Evolutionary conservation across 2,329 filamentous ascomycete genomes (phyloP).

Genomic region (Didymella pinodella): DNA sequence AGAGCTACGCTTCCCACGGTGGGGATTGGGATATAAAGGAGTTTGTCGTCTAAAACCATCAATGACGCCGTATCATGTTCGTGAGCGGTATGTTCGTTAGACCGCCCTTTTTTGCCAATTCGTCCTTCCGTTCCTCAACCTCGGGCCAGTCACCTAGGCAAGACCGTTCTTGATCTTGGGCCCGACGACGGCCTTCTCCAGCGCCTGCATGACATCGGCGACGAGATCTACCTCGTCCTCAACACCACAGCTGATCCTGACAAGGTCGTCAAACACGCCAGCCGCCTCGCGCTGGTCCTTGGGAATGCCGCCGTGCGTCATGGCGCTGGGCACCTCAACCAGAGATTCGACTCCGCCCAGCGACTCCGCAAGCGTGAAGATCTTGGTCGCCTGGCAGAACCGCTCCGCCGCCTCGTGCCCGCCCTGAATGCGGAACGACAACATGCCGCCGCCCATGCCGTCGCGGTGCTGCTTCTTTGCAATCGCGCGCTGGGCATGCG

Average conservation of each 20-base stretch:
- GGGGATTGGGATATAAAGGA: slow-evolving; percentile 26
- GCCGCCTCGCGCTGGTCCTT: slow-evolving; percentile 88
- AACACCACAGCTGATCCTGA: slow-evolving; percentile 91
- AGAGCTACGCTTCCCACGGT: slow-evolving; percentile 22
- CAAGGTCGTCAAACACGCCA: slow-evolving; percentile 93
- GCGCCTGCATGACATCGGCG: slow-evolving; percentile 80
- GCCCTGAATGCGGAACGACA: slow-evolving; percentile 91
- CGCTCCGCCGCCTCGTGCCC: slow-evolving; percentile 85
- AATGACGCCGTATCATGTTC: slow-evolving; percentile 19
- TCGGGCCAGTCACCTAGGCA: background rate
- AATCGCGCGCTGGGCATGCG: slow-evolving; percentile 85
- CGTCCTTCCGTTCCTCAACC: background rate
- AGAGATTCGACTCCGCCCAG: slow-evolving; percentile 92
- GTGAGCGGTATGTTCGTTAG: slow-evolving; percentile 18
- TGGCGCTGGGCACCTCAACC: slow-evolving; percentile 89
- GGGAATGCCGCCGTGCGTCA: slow-evolving; percentile 97
- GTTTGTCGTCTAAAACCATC: slow-evolving; percentile 25
- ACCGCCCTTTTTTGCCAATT: slow-evolving; percentile 22
- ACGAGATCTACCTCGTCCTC: slow-evolving; percentile 88
- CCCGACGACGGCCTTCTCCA: slow-evolving; percentile 75
- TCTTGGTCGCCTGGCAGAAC: slow-evolving; percentile 87
- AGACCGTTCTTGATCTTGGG: slow-evolving; percentile 50
- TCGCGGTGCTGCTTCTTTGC: slow-evolving; percentile 91
- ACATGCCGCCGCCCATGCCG: slow-evolving; percentile 95
- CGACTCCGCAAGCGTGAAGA: slow-evolving; percentile 94